Percentiles rank a stretch among this genome's conserved stretches.
Conservation (phyloP, 345 rosid species). For the Microcos paniculata region DNA sequence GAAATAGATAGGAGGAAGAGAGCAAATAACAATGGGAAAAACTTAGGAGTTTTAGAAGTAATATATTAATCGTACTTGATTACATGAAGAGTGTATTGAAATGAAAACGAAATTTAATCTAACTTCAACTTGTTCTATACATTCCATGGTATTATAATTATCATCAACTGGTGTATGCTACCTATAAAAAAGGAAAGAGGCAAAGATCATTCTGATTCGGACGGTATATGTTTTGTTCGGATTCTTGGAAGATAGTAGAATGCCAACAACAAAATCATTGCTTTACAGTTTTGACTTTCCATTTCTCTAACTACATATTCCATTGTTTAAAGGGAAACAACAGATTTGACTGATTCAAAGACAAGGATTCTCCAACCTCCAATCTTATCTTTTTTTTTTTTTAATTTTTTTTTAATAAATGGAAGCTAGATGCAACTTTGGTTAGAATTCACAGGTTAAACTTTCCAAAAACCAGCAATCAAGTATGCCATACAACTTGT, state of each 20-base stretch:
- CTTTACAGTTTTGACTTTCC: background rate
- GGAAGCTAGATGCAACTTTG: background rate
- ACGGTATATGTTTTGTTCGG: background rate
- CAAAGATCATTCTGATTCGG: background rate
- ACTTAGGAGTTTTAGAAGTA: background rate
- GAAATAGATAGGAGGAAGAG: background rate
- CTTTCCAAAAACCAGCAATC: background rate
- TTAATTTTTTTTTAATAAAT: background rate
- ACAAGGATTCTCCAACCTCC: slow-evolving; percentile 4
- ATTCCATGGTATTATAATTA: too few relatives aligned
- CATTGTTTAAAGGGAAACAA: background rate
- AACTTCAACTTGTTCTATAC: background rate
- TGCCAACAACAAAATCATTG: slow-evolving; percentile 5
- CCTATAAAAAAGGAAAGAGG: background rate
- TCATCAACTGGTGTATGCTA: too few relatives aligned
- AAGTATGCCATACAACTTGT: background rate
- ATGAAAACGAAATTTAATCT: background rate
- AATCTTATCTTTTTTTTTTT: background rate
- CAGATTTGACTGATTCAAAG: background rate
- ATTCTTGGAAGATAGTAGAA: background rate
- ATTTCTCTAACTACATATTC: background rate
- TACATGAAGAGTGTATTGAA: background rate
- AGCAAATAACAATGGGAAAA: background rate
- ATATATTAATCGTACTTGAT: background rate
- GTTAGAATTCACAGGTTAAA: background rate